phyloP scores from a whole-genome alignment of 495 filamentous ascomycete species.

The Rhypophila decipiens region DNA sequence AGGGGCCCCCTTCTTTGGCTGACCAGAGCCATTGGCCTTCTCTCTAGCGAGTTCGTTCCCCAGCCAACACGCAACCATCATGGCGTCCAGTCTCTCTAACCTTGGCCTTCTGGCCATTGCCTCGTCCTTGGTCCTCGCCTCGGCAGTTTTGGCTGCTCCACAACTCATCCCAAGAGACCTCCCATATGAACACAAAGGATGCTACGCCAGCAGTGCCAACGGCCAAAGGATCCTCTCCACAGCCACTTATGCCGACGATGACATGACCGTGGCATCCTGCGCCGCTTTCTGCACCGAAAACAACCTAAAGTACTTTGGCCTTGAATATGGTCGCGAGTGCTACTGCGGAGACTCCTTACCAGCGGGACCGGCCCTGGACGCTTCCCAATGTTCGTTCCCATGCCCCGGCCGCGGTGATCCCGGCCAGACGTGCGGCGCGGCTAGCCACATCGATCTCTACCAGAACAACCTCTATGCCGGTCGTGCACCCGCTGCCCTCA shows the following conservation, averaged over 20 bases:
- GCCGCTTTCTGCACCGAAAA: constrained; percentile 23
- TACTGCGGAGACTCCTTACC: not conserved
- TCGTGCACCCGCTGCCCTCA: constrained; percentile 2
- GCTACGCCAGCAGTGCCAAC: too few relatives aligned
- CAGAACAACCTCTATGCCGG: not conserved
- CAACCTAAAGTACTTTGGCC: not conserved
- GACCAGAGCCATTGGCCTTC: too few relatives aligned
- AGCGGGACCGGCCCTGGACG: not conserved
- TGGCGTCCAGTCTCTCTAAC: too few relatives aligned
- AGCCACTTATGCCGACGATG: constrained; percentile 36
- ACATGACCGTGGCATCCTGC: constrained; percentile 29
- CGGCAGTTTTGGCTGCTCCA: too few relatives aligned
- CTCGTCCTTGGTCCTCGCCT: too few relatives aligned
- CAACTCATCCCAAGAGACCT: too few relatives aligned
- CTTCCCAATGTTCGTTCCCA: not conserved
- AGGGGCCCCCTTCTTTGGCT: too few relatives aligned
- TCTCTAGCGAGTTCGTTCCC: too few relatives aligned
- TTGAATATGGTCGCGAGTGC: not conserved
- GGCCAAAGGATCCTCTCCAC: too few relatives aligned
- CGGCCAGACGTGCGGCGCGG: not conserved
- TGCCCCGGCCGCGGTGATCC: not conserved
- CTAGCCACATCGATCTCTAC: not conserved
- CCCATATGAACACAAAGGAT: too few relatives aligned
- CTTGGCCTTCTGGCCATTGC: too few relatives aligned
- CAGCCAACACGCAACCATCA: too few relatives aligned